Conservation (phyloP, 495 filamentous ascomycete genomes). For the Aspergillus olivimuriae region DNA sequence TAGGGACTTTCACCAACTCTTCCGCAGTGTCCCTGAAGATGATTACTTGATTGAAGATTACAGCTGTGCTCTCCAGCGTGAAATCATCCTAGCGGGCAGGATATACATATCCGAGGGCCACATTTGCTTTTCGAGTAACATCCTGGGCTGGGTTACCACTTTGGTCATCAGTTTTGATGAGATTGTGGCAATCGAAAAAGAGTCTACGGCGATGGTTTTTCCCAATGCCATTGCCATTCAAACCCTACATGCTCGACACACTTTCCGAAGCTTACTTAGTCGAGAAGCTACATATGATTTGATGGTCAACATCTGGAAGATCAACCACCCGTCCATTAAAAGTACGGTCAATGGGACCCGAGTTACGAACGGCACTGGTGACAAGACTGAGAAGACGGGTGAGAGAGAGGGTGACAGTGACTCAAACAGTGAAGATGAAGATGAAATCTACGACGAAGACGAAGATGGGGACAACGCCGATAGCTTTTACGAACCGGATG, state of each 20-base stretch:
- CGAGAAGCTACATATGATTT: constrained; percentile 95
- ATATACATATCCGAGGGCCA: constrained; percentile 97
- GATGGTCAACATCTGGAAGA: constrained; percentile 96
- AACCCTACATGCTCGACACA: constrained; percentile 88
- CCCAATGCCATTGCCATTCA: constrained; percentile 97
- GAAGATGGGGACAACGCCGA: constrained; percentile 51
- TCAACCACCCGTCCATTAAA: constrained; percentile 84
- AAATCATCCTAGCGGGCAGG: constrained; percentile 90
- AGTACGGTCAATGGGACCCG: constrained; percentile 83
- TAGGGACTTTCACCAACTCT: constrained; percentile 86
- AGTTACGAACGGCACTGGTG: constrained; percentile 70
- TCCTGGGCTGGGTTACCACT: constrained; percentile 95
- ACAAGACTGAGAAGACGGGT: constrained; percentile 84
- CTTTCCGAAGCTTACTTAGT: constrained; percentile 91
- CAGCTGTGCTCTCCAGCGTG: constrained; percentile 89
- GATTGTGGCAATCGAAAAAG: constrained; percentile 93
- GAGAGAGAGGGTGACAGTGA: constrained; percentile 53
- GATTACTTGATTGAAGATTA: constrained; percentile 99
- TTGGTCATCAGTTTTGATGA: constrained; percentile 98
- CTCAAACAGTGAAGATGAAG: constrained; percentile 60
- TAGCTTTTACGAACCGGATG: constrained; percentile 56
- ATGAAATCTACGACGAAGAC: constrained; percentile 75
- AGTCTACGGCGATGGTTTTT: constrained; percentile 91
- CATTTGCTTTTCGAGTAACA: constrained; percentile 98
- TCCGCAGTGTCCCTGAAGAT: constrained; percentile 94